These are phyloP conservation scores for Acrasis kona DNA, from an alignment of 78 protist genomes.

Conservation along the genomic window DNA sequence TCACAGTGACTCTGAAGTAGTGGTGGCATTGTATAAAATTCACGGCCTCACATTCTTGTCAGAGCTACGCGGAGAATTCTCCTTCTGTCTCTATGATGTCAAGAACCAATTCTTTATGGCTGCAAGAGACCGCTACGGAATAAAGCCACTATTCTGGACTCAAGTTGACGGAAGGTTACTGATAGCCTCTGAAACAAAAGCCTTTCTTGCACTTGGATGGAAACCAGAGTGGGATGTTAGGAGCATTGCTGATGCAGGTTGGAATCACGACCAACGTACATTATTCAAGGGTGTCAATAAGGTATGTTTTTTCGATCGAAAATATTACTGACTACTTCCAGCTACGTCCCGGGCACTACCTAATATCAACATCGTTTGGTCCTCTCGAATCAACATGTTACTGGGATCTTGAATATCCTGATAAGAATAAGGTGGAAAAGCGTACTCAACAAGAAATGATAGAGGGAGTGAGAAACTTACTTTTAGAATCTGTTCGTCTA, in stretches of 20 bases:
- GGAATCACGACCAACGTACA: no score
- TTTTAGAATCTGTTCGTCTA: slow-evolving; percentile 53
- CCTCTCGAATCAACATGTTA: no score
- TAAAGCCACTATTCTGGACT: slow-evolving; percentile 68
- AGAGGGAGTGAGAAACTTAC: slow-evolving; percentile 27
- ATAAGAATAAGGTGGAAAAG: not conserved
- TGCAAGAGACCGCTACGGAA: slow-evolving; percentile 86
- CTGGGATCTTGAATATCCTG: no score
- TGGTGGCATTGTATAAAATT: slow-evolving; percentile 46
- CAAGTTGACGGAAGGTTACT: slow-evolving; percentile 57
- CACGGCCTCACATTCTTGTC: slow-evolving; percentile 32
- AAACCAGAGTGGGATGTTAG: not conserved
- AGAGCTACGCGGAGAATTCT: slow-evolving; percentile 59
- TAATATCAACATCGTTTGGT: no score
- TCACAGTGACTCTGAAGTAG: slow-evolving; percentile 72
- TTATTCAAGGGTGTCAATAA: no score
- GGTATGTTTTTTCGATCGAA: no score
- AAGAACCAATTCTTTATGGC: slow-evolving; percentile 30
- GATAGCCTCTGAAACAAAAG: slow-evolving; percentile 72
- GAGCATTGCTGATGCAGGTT: not conserved
- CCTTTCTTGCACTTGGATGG: slow-evolving; percentile 58
- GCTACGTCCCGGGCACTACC: no score
- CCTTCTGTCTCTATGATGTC: slow-evolving; percentile 55
- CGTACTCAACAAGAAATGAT: slow-evolving; percentile 1
- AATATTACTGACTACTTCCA: no score